phyloP scores from a whole-genome alignment of 129 eudicot species.

The Escallonia herrerae region DNA sequence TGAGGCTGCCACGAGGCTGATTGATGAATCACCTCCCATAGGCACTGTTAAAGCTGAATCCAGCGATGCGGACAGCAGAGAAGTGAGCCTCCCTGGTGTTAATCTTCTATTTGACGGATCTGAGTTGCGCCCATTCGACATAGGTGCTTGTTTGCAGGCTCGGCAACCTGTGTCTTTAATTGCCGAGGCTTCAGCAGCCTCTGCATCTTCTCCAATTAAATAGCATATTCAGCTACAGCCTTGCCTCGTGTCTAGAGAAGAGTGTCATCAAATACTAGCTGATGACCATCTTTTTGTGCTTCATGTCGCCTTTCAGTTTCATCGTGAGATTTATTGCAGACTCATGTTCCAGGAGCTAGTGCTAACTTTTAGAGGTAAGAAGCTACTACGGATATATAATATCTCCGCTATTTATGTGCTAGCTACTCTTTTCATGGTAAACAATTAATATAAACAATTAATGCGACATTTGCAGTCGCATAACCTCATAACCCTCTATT shows the following conservation, averaged over 20 bases:
- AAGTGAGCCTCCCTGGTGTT: constrained; percentile 82
- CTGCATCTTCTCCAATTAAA: constrained; percentile 54
- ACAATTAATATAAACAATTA: no score
- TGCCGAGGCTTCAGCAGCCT: constrained; percentile 84
- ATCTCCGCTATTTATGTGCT: no score
- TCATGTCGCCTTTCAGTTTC: constrained; percentile 5
- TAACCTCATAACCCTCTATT: no score
- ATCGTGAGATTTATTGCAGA: background rate
- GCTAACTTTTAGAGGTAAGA: constrained; percentile 3
- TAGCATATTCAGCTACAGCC: constrained; percentile 23
- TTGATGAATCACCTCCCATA: constrained; percentile 55
- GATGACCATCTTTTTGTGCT: constrained; percentile 10
- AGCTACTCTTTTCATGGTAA: background rate
- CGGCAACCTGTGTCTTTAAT: constrained; percentile 87
- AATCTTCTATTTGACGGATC: constrained; percentile 88
- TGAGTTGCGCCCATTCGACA: constrained; percentile 88
- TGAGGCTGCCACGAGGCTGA: constrained; percentile 61
- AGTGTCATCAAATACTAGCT: constrained; percentile 11
- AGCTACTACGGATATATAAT: background rate
- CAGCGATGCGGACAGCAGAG: constrained; percentile 77
- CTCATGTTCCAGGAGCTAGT: background rate
- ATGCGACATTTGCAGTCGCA: no score
- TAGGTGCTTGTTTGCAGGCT: constrained; percentile 96
- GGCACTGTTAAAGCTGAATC: constrained; percentile 44
- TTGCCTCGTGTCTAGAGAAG: constrained; percentile 20